phyloP scores from a whole-genome alignment of 1,139 yeast genomes.

The Candida dubliniensis region DNA sequence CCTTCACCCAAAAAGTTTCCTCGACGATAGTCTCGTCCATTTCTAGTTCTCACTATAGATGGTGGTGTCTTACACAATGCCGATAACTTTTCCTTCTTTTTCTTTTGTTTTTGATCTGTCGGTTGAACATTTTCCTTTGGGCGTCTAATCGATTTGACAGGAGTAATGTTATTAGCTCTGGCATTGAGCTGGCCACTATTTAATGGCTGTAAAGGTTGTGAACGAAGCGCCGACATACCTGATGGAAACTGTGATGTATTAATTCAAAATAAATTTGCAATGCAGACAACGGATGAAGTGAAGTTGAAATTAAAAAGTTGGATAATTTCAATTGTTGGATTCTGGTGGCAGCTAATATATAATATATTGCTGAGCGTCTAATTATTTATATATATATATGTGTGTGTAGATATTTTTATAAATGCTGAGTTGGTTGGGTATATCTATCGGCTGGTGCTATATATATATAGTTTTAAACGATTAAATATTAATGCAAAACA shows the following conservation, averaged over 20 bases:
- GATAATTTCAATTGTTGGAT: neutral
- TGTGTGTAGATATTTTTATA: no score
- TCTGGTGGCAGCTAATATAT: neutral
- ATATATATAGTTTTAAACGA: no score
- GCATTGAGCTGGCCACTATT: conserved; percentile 46
- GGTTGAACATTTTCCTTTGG: conserved; percentile 28
- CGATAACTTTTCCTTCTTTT: conserved; percentile 84
- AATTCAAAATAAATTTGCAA: neutral
- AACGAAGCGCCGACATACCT: conserved; percentile 36
- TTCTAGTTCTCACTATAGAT: conserved; percentile 80
- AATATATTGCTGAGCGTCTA: neutral
- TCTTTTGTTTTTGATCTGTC: conserved; percentile 31
- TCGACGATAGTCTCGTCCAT: conserved; percentile 86
- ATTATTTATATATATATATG: neutral
- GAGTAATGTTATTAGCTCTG: conserved; percentile 40
- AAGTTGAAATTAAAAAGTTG: neutral
- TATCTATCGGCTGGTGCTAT: no score
- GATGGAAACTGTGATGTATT: neutral
- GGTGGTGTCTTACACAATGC: conserved; percentile 95
- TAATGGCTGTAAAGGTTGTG: conserved; percentile 50
- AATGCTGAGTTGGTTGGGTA: no score
- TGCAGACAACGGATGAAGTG: neutral
- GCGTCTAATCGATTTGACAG: conserved; percentile 38
- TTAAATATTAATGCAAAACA: no score
- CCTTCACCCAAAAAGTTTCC: conserved; percentile 96